Percentiles rank a stretch among this genome's conserved stretches.
phyloP scores from a whole-genome alignment of 2,329 filamentous ascomycete species.

The Emergomyces pasteurianus region DNA sequence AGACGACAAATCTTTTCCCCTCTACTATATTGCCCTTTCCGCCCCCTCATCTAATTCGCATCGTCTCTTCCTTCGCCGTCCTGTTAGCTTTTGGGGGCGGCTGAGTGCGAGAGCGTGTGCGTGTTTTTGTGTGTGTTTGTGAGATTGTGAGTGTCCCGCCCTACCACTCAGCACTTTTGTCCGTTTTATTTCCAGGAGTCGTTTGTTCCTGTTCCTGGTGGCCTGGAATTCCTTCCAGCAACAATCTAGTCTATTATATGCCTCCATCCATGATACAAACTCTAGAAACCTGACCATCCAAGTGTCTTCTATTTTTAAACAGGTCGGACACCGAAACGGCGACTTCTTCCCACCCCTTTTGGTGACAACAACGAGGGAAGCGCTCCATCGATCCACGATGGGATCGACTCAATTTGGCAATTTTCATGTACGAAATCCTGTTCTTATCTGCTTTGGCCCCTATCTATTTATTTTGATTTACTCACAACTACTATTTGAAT shows the following conservation, averaged over 20 bases:
- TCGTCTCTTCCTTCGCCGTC: neutral
- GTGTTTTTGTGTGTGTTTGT: neutral
- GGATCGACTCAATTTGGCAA: constrained; percentile 47
- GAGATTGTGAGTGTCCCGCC: too few relatives aligned
- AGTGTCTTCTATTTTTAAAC: neutral
- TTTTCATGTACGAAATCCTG: constrained; percentile 38
- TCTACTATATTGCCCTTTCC: neutral
- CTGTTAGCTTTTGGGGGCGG: neutral
- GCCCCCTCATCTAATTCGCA: neutral
- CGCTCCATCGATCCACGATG: constrained; percentile 24
- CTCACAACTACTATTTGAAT: constrained; percentile 4
- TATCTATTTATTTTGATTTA: neutral
- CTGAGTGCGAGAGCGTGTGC: neutral
- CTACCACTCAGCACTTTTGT: neutral
- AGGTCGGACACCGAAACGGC: neutral
- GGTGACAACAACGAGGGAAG: neutral
- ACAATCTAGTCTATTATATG: neutral
- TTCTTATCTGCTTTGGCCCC: neutral
- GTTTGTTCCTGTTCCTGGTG: neutral
- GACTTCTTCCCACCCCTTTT: neutral
- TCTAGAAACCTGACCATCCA: neutral
- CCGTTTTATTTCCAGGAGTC: neutral
- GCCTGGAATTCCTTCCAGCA: neutral
- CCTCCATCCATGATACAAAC: neutral
- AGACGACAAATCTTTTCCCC: neutral